Base-by-base conservation (phyloP, 345 rosid species). In the Microthlaspi erraticum region DNA sequence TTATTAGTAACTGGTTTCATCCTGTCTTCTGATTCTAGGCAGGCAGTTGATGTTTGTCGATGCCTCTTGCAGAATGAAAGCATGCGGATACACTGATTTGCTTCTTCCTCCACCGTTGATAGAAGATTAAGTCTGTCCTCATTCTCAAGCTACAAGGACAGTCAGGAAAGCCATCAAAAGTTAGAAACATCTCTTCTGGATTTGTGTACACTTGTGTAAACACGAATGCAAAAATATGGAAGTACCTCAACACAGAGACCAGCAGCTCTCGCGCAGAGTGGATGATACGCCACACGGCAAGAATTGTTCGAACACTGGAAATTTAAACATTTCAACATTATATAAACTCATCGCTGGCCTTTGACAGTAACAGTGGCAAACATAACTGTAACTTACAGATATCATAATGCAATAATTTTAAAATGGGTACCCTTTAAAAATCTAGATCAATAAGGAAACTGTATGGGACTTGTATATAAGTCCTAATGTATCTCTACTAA, bases 221-320 rank as follows among this genome's bases (percentile, higher is more conserved):
- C 37, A 48, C 6, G 9, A 58, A 58, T 58, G 17, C 12, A 23
- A 45, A 39, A 16, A n/a, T 61, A 32, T 46, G 71, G 76, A 72
- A 64, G 16, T 89, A 93, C 97, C 97, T 93, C 98, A 16, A 91
- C 88, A 74, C 97, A 93, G 54, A 93, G 92, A 70, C 87, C 98
- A 76, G 97, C 97, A 71, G 96, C 97, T 48, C 98, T 90, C 23
- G 96, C 97, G 80, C 97, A 93, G 10, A 93, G 91, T 2, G 98
- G 96, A 89, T 93, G 98, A 81, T 93, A 93, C 69, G 98, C 97
- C 52, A 91, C 97, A 17, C 94, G 93, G 66, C 98, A 93, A 52
- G 79, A 68, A 77, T 70, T 77, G 79, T 91, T 91, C 53, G 98
- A 93, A 81, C 97, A 91, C 98, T 93, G 83, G 19, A 71, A 75